phyloP scores from a whole-genome alignment of 2,329 filamentous ascomycete genomes.

The Coniochaeta sp. region DNA sequence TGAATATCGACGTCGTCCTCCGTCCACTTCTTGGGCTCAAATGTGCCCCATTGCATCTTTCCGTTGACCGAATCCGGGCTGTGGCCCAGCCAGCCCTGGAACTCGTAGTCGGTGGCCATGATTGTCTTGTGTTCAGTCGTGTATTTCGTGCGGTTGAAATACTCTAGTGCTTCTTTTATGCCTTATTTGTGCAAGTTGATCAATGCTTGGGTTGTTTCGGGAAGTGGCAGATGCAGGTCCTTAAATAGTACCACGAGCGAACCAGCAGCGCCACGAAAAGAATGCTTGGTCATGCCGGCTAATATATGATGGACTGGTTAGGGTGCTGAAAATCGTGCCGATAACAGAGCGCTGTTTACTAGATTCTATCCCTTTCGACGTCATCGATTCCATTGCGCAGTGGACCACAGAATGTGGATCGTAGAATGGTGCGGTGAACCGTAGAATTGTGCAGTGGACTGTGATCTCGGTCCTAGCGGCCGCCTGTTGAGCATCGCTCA shows the following conservation, averaged over 20 bases:
- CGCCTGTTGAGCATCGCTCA: too few relatives aligned
- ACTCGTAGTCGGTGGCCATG: constrained; percentile 29
- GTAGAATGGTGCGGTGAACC: too few relatives aligned
- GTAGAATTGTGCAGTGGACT: too few relatives aligned
- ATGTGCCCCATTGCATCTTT: constrained; percentile 48
- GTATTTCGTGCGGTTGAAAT: background rate
- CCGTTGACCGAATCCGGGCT: constrained; percentile 32
- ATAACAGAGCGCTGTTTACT: background rate
- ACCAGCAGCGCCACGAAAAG: background rate
- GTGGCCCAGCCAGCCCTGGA: constrained; percentile 43
- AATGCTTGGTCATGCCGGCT: background rate
- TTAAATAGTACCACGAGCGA: background rate
- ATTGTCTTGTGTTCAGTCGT: constrained; percentile 37
- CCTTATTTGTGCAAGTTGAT: background rate
- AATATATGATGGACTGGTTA: background rate
- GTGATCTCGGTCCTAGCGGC: too few relatives aligned
- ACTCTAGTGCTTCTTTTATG: background rate
- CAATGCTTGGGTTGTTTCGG: background rate
- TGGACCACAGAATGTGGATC: too few relatives aligned
- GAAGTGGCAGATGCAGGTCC: background rate
- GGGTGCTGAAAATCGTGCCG: background rate
- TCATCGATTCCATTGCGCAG: background rate
- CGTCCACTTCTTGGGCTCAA: constrained; percentile 56
- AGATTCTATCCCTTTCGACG: background rate
- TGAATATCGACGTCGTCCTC: constrained; percentile 60